Percentiles rank a stretch among this genome's conserved stretches.
Conservation (phyloP, 768 basidiomycete genomes). For the Sistotremastrum niveocremeum region DNA sequence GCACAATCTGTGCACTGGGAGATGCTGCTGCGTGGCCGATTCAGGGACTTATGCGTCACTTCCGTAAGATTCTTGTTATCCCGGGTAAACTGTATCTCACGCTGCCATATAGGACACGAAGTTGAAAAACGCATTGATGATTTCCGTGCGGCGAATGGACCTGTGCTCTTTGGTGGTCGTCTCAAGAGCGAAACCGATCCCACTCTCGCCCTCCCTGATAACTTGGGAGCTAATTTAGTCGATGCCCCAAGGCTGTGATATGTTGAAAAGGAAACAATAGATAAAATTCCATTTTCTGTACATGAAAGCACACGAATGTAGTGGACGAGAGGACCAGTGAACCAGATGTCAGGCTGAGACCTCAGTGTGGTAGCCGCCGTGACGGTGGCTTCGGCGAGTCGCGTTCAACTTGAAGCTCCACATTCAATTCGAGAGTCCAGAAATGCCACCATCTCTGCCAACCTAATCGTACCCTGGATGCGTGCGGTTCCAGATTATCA, state of each 20-base stretch:
- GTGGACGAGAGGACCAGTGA: no score
- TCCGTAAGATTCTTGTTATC: slow-evolving; percentile 34
- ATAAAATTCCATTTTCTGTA: no score
- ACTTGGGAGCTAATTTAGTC: slow-evolving; percentile 41
- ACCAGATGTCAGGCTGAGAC: no score
- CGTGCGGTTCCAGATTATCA: no score
- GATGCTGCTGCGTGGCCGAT: slow-evolving; percentile 99
- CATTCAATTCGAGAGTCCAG: no score
- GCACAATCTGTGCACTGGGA: slow-evolving; percentile 93
- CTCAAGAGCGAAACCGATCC: slow-evolving; percentile 56
- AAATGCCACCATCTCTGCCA: no score
- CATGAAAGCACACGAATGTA: no score
- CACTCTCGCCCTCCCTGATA: slow-evolving; percentile 61
- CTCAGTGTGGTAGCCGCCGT: no score
- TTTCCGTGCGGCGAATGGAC: slow-evolving; percentile 63
- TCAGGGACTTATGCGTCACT: slow-evolving; percentile 94
- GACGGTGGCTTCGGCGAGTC: no score
- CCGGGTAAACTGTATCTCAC: background rate
- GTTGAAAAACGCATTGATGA: slow-evolving; percentile 78
- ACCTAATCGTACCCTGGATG: no score
- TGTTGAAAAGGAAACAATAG: no score
- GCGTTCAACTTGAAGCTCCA: no score
- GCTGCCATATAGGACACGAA: slow-evolving; percentile 38
- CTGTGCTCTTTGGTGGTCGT: slow-evolving; percentile 80
- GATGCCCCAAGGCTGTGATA: slow-evolving; percentile 10